Percentiles rank a stretch among this genome's conserved stretches.
Evolutionary conservation across 495 filamentous ascomycete species (phyloP).

Genomic region (Sporormia fimetaria): DNA sequence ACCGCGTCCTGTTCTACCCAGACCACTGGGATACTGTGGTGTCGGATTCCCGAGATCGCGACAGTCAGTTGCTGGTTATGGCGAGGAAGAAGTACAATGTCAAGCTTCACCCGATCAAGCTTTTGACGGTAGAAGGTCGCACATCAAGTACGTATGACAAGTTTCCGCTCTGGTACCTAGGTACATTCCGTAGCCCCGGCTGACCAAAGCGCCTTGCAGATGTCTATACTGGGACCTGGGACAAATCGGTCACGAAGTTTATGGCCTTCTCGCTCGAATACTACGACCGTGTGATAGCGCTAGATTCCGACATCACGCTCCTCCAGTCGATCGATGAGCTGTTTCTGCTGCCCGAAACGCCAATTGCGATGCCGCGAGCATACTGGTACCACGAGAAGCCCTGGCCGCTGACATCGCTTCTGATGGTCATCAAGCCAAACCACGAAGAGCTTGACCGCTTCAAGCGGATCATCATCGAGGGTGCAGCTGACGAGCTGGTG

Average conservation of each 20-base stretch:
- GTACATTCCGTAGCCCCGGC: background rate
- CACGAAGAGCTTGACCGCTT: constrained; percentile 23
- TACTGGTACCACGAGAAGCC: constrained; percentile 28
- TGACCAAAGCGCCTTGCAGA: constrained; percentile 5
- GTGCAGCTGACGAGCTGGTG: constrained; percentile 11
- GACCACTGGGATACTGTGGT: constrained; percentile 27
- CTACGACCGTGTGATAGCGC: constrained; percentile 30
- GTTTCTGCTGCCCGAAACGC: constrained; percentile 31
- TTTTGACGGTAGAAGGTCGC: constrained; percentile 25
- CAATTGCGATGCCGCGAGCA: constrained; percentile 32
- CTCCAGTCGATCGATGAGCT: constrained; percentile 31
- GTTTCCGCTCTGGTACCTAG: constrained; percentile 6
- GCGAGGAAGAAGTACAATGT: constrained; percentile 29
- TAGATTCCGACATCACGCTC: constrained; percentile 33
- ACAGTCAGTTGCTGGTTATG: constrained; percentile 27
- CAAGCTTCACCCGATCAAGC: constrained; percentile 27
- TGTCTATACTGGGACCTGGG: constrained; percentile 24
- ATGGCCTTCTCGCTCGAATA: constrained; percentile 29
- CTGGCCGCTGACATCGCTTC: constrained; percentile 26
- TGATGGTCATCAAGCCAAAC: constrained; percentile 30
- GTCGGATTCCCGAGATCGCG: constrained; percentile 14
- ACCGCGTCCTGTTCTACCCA: constrained; percentile 31
- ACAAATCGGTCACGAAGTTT: constrained; percentile 32
- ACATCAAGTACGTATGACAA: constrained; percentile 13
- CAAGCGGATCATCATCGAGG: constrained; percentile 17